A percentile compares a stretch with the other conserved stretches of the same genome.
phyloP scores from a whole-genome alignment of 495 filamentous ascomycete species.

The Cenococcum geophilum region DNA sequence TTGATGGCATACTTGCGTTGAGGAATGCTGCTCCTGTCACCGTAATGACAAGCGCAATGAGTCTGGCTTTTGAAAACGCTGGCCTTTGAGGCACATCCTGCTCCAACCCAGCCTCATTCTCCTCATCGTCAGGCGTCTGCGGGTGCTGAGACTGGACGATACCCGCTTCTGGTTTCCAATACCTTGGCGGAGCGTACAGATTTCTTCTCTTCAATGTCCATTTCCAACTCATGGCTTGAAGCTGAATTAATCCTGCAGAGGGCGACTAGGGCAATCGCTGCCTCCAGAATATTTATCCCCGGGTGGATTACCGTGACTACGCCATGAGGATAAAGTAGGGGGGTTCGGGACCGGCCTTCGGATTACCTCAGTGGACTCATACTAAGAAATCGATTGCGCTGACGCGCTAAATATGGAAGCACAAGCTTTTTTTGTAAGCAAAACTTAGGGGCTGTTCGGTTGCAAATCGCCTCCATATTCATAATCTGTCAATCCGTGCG shows the following conservation, averaged over 20 bases:
- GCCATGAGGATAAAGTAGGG: background rate
- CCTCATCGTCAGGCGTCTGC: constrained; percentile 3
- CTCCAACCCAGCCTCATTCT: constrained; percentile 3
- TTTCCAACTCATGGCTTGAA: background rate
- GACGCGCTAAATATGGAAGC: no score
- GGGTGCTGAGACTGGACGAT: constrained; percentile 9
- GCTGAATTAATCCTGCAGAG: background rate
- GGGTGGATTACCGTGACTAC: background rate
- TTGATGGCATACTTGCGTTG: constrained; percentile 15
- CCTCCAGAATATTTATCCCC: background rate
- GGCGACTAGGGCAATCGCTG: background rate
- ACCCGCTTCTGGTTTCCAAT: constrained; percentile 6
- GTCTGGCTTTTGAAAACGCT: constrained; percentile 26
- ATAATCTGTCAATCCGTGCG: no score
- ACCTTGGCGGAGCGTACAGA: no score
- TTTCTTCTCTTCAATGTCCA: constrained; percentile 1
- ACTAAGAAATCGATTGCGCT: no score
- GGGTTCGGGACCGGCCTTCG: background rate
- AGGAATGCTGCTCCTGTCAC: constrained; percentile 28
- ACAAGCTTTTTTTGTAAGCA: no score
- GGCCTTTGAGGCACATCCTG: background rate
- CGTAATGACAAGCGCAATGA: constrained; percentile 27
- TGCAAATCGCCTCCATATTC: no score
- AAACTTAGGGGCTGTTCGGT: no score
- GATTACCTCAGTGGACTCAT: no score